phyloP scores from a whole-genome alignment of 2,329 filamentous ascomycete species.

The Colletotrichum sp. region DNA sequence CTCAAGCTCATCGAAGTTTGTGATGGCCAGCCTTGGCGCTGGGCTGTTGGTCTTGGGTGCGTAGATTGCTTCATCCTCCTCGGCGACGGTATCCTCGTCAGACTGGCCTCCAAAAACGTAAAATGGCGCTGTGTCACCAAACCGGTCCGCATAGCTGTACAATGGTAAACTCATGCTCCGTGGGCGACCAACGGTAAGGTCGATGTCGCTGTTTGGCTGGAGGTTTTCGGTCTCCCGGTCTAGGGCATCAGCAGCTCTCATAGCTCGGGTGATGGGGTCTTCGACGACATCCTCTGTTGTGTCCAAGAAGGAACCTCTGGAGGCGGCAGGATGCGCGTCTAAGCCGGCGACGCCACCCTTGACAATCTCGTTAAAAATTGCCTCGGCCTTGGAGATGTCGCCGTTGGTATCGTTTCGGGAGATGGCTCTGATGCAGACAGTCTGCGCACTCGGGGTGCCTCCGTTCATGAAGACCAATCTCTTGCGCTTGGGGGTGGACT shows the following conservation, averaged over 20 bases:
- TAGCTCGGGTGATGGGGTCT: constrained; percentile 59
- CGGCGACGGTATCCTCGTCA: neutral
- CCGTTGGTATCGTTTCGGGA: constrained; percentile 56
- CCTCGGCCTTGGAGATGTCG: constrained; percentile 53
- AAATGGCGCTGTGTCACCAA: constrained; percentile 50
- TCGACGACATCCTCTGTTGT: constrained; percentile 24
- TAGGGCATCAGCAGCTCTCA: constrained; percentile 63
- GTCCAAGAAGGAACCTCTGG: neutral
- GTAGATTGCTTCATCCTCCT: neutral
- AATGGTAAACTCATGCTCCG: constrained; percentile 56
- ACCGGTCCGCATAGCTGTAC: constrained; percentile 47
- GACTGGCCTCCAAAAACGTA: constrained; percentile 48
- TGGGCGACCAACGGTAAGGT: constrained; percentile 45
- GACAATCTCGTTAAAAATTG: constrained; percentile 55
- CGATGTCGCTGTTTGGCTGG: constrained; percentile 55
- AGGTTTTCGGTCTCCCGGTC: constrained; percentile 60
- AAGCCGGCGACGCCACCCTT: constrained; percentile 52
- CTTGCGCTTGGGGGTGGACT: constrained; percentile 49
- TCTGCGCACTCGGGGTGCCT: constrained; percentile 59
- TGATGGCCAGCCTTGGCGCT: constrained; percentile 32
- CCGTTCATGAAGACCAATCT: constrained; percentile 66
- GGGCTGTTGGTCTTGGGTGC: neutral
- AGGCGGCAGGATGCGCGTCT: constrained; percentile 9
- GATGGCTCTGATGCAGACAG: constrained; percentile 59
- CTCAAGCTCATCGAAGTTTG: constrained; percentile 66